These are phyloP conservation scores for Colletotrichum ledebouriae DNA, from an alignment of 2,329 filamentous ascomycete genomes.

Conservation along the genomic window DNA sequence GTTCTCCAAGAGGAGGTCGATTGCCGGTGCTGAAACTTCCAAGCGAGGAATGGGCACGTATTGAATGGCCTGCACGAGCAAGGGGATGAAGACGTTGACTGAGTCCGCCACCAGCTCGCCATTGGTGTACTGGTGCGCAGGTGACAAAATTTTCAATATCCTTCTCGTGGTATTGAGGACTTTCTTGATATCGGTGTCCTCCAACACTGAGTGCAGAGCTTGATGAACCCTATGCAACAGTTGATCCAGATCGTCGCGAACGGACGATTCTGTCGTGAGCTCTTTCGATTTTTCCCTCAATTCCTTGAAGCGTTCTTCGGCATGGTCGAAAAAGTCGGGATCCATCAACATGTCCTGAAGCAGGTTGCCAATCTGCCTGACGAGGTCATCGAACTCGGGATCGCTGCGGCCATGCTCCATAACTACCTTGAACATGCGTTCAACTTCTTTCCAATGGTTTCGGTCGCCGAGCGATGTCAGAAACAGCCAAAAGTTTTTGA, in stretches of 20 bases:
- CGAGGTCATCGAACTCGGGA: slow-evolving; percentile 83
- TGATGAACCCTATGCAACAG: slow-evolving; percentile 77
- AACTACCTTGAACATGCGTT: slow-evolving; percentile 76
- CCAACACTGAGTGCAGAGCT: slow-evolving; percentile 76
- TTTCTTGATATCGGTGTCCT: slow-evolving; percentile 79
- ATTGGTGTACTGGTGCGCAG: slow-evolving; percentile 73
- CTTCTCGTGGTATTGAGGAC: slow-evolving; percentile 76
- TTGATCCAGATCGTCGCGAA: slow-evolving; percentile 80
- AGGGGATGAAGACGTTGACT: slow-evolving; percentile 84
- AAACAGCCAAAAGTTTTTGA: slow-evolving; percentile 85
- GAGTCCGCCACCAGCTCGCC: slow-evolving; percentile 80
- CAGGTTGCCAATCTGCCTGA: slow-evolving; percentile 79
- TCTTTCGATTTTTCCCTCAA: slow-evolving; percentile 70
- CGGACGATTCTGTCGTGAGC: slow-evolving; percentile 74
- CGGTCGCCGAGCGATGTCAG: slow-evolving; percentile 83
- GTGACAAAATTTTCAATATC: slow-evolving; percentile 78
- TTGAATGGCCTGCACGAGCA: slow-evolving; percentile 82
- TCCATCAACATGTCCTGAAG: slow-evolving; percentile 87
- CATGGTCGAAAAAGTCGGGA: slow-evolving; percentile 85
- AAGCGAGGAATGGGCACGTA: slow-evolving; percentile 90
- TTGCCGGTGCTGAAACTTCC: slow-evolving; percentile 85
- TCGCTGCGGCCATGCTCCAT: slow-evolving; percentile 81
- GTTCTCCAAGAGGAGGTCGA: slow-evolving; percentile 91
- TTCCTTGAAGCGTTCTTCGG: slow-evolving; percentile 67
- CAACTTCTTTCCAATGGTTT: slow-evolving; percentile 81